phyloP scores from a whole-genome alignment of 768 basidiomycete species.

The Cyclocybe aegerita region DNA sequence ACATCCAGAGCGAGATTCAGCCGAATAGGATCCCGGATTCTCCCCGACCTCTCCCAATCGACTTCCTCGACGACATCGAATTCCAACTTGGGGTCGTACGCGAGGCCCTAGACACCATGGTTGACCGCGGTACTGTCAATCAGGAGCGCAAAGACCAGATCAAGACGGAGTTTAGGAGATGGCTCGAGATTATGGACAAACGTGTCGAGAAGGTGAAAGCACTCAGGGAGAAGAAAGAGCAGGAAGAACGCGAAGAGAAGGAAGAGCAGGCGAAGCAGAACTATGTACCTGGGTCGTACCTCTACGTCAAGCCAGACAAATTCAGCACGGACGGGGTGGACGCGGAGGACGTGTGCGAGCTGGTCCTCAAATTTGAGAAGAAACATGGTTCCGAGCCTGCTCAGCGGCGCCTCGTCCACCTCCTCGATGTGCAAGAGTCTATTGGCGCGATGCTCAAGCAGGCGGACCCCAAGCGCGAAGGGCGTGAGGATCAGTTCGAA shows the following conservation, averaged over 20 bases:
- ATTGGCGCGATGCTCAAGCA: conserved; percentile 16
- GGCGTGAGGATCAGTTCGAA: conserved; percentile 3
- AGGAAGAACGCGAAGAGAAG: conserved; percentile 5
- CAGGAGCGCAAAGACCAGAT: conserved; percentile 1
- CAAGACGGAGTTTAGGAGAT: background rate
- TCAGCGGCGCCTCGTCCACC: conserved; percentile 18
- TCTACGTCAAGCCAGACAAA: background rate
- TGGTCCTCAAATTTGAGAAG: conserved; percentile 8
- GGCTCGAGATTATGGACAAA: conserved; percentile 8
- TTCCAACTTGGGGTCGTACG: background rate
- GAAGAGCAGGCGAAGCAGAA: conserved; percentile 1
- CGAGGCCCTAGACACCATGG: background rate
- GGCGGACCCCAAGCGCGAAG: background rate
- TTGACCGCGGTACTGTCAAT: background rate
- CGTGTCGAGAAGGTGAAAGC: background rate
- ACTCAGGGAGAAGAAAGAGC: background rate
- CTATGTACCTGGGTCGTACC: background rate
- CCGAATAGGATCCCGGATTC: background rate
- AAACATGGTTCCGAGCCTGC: background rate
- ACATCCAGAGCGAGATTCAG: background rate
- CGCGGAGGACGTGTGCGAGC: conserved; percentile 4
- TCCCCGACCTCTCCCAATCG: background rate
- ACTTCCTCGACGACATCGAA: background rate
- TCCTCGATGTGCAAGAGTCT: conserved; percentile 24
- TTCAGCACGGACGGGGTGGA: background rate